Base-by-base conservation (phyloP, 345 rosid genomes). In the Nephelium lappaceum region DNA sequence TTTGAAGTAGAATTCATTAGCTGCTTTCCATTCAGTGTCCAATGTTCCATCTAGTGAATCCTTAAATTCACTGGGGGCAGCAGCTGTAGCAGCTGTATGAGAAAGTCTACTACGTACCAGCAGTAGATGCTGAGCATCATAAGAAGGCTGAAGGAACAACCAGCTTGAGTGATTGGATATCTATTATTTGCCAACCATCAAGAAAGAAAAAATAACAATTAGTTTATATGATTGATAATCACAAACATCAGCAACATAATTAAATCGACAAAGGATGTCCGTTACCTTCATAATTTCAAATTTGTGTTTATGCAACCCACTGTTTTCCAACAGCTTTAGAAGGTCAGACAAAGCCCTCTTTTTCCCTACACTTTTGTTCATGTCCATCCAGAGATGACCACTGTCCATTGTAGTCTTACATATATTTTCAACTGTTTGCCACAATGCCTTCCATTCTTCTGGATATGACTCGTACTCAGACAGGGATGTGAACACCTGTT, bases 291-390 rank as follows among this genome's bases (percentile, higher is more conserved):
- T 81, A 78, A 82, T 81, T 78, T 86, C 92, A 74, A 83, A 89
- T 88, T 87, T 90, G 89, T 90, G 98, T 79, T 88, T 88, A 25
- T 86, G 89, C 91, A 96, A 80, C 81, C 97, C 99, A 82, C 86
- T 84, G 77, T 73, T 83, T 75, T 91, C 97, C 73, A 96, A 82
- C 85, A 89, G 84, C 88, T 88, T 89, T 68, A 96, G 86, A 79
- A 94, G 95, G 47, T 90, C 95, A 75, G 90, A 72, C 47, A 92
- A 83, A 5, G 87, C 97, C 85, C 93, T 86, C 84, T 83, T 91
- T 88, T 96, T 96, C 64, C 89, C 88, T 19, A 85, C 71, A 62
- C 76, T 82, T 80, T 84, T 93, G 69, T 79, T 84, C 43, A 51
- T 80, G 78, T 90, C 92, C 81, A 82, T 90, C 98, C 98, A 94